phyloP scores from a whole-genome alignment of 352 stramenopile species.

The Globisporangium splendens region DNA sequence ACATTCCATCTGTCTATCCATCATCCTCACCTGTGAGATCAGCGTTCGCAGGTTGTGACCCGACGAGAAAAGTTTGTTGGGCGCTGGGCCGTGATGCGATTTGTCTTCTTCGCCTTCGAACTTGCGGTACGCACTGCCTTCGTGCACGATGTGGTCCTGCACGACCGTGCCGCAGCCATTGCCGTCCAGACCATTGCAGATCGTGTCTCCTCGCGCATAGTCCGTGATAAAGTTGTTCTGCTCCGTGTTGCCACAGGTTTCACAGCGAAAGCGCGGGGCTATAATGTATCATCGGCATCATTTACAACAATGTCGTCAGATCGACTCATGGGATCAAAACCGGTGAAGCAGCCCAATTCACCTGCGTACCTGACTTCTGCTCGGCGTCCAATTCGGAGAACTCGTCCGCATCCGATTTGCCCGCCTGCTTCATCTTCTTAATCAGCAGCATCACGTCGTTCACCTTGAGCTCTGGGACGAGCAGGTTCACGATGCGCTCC shows the following conservation, averaged over 20 bases:
- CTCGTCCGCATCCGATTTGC: constrained; percentile 86
- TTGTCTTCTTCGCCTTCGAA: constrained; percentile 97
- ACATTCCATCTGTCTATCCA: neutral
- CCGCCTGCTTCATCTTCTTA: constrained; percentile 87
- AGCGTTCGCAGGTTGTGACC: constrained; percentile 95
- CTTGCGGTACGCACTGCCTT: constrained; percentile 95
- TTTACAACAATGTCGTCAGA: too few species aligned
- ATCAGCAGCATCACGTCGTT: constrained; percentile 87
- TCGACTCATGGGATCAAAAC: too few species aligned
- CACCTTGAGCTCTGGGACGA: constrained; percentile 83
- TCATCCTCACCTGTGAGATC: constrained; percentile 76
- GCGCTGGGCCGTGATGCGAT: constrained; percentile 93
- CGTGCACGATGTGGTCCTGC: constrained; percentile 94
- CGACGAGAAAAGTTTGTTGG: constrained; percentile 94
- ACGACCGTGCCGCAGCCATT: constrained; percentile 92
- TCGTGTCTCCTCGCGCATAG: constrained; percentile 84
- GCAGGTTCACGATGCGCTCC: constrained; percentile 83
- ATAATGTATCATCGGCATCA: constrained; percentile 6
- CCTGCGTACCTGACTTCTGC: constrained; percentile 66
- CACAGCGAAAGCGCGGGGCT: constrained; percentile 80
- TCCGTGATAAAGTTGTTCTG: constrained; percentile 90
- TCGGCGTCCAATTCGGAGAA: constrained; percentile 84
- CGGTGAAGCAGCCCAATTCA: neutral
- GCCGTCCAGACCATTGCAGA: constrained; percentile 84
- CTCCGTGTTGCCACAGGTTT: constrained; percentile 86